A percentile compares a stretch with the other conserved stretches of the same genome.
phyloP scores from a whole-genome alignment of 2,329 filamentous ascomycete genomes.

The Didymella sp. region DNA sequence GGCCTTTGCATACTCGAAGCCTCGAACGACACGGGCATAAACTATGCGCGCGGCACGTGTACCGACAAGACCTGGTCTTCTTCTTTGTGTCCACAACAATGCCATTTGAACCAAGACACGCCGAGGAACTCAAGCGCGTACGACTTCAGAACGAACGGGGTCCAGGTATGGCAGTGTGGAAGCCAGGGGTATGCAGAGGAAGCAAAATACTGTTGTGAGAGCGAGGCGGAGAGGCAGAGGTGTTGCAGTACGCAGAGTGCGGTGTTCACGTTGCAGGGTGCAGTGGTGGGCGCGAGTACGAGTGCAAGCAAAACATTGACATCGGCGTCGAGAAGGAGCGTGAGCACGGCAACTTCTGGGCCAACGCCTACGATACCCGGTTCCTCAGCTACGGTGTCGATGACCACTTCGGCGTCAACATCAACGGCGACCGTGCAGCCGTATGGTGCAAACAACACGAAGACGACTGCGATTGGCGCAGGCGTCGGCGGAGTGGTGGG shows the following conservation, averaged over 20 bases:
- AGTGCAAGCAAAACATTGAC: neutral
- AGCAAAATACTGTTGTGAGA: constrained; percentile 24
- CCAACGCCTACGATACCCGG: neutral
- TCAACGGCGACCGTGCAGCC: neutral
- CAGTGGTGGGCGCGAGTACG: neutral
- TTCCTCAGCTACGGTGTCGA: neutral
- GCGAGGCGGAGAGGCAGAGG: constrained; percentile 15
- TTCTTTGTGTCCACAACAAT: constrained; percentile 19
- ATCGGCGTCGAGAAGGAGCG: neutral
- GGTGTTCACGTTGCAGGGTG: constrained; percentile 15
- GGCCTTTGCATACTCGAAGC: constrained; percentile 21
- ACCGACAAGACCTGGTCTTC: constrained; percentile 19
- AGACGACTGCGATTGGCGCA: neutral
- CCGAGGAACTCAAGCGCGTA: constrained; percentile 13
- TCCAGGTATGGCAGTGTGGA: constrained; percentile 23
- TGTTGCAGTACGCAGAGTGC: constrained; percentile 22
- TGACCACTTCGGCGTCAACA: neutral
- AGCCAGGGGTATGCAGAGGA: constrained; percentile 18
- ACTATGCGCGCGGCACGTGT: constrained; percentile 22
- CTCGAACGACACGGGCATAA: constrained; percentile 19
- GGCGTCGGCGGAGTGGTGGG: neutral
- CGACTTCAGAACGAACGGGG: constrained; percentile 18
- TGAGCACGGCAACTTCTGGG: neutral
- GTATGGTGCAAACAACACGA: neutral
- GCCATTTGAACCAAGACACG: constrained; percentile 1